Percentiles rank a stretch among this genome's conserved stretches.
Conservation (phyloP, 768 basidiomycete species). For the Naganishia antarctica region DNA sequence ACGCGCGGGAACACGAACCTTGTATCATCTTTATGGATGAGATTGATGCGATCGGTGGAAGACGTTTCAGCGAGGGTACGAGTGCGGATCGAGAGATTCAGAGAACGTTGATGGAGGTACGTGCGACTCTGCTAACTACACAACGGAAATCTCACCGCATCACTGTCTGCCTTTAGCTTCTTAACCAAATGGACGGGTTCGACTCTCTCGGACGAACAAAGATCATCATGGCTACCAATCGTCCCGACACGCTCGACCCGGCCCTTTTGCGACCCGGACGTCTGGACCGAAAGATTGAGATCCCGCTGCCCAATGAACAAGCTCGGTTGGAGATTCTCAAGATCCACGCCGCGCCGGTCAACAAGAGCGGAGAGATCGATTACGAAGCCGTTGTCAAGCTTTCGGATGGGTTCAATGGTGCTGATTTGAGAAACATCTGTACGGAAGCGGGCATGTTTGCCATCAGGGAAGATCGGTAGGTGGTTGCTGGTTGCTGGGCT, state of each 20-base stretch:
- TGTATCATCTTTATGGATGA: slow-evolving; percentile 95
- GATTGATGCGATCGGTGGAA: slow-evolving; percentile 88
- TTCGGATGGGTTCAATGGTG: slow-evolving; percentile 90
- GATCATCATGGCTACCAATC: slow-evolving; percentile 99
- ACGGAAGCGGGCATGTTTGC: slow-evolving; percentile 99
- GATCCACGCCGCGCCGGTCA: slow-evolving; percentile 89
- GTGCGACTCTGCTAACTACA: slow-evolving; percentile 27
- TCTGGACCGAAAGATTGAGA: slow-evolving; percentile 94
- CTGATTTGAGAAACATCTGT: slow-evolving; percentile 88
- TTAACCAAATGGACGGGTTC: slow-evolving; percentile 99
- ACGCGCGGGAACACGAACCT: slow-evolving; percentile 94
- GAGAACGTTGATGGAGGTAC: slow-evolving; percentile 91
- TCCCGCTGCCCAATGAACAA: slow-evolving; percentile 95
- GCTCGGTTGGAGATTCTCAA: slow-evolving; percentile 93
- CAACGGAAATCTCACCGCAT: background rate
- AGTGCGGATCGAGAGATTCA: slow-evolving; percentile 98
- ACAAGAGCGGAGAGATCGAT: slow-evolving; percentile 92
- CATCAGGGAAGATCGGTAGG: slow-evolving; percentile 85
- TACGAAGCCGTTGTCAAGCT: slow-evolving; percentile 98
- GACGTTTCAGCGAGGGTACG: slow-evolving; percentile 87
- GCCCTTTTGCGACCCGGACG: slow-evolving; percentile 93
- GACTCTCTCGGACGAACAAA: slow-evolving; percentile 93
- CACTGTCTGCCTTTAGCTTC: slow-evolving; percentile 56
- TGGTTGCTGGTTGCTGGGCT: background rate
- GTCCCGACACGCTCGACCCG: slow-evolving; percentile 95